Percentiles rank a stretch among this genome's conserved stretches.
These are phyloP conservation scores for Stagonosporopsis chrysanthemi DNA, from an alignment of 2,329 filamentous ascomycete genomes.

Conservation along the genomic window DNA sequence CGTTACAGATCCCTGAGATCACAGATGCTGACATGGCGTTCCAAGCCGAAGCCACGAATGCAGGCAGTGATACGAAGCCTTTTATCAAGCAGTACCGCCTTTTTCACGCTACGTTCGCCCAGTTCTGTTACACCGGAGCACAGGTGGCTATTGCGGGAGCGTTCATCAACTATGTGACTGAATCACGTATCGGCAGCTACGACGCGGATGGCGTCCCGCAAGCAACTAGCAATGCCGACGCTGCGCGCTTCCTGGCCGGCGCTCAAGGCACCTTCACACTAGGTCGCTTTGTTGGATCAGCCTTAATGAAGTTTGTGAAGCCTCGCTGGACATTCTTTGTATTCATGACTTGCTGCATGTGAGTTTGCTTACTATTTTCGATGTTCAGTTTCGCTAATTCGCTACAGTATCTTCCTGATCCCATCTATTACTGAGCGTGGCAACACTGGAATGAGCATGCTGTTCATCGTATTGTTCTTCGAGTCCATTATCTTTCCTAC, in stretches of 20 bases:
- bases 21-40: conserved; percentile 62
- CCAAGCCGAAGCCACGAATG: conserved; percentile 52
- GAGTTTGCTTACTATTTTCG: conserved; percentile 67
- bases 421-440: conserved; percentile 61
- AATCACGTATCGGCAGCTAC: conserved; percentile 45
- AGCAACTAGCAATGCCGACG: conserved; percentile 57
- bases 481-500: conserved; percentile 85
- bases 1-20: conserved; percentile 12
- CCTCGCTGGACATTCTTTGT: conserved; percentile 74
- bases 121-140: conserved; percentile 82
- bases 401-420: conserved; percentile 63
- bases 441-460: conserved; percentile 65
- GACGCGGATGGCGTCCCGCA: conserved; percentile 3
- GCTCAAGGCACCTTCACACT: conserved; percentile 76
- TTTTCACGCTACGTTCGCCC: conserved; percentile 77
- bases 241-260: conserved; percentile 74
- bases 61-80: conserved; percentile 55
- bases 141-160: conserved; percentile 65
- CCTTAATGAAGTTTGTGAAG: conserved; percentile 71
- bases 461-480: conserved; percentile 77
- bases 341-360: conserved; percentile 65
- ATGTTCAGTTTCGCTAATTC: conserved; percentile 71
- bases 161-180: conserved; percentile 59
- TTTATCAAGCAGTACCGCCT: conserved; percentile 71
- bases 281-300: conserved; percentile 73